Conservation (phyloP, 2,329 filamentous ascomycete genomes). For the Colletotrichum sp. region DNA sequence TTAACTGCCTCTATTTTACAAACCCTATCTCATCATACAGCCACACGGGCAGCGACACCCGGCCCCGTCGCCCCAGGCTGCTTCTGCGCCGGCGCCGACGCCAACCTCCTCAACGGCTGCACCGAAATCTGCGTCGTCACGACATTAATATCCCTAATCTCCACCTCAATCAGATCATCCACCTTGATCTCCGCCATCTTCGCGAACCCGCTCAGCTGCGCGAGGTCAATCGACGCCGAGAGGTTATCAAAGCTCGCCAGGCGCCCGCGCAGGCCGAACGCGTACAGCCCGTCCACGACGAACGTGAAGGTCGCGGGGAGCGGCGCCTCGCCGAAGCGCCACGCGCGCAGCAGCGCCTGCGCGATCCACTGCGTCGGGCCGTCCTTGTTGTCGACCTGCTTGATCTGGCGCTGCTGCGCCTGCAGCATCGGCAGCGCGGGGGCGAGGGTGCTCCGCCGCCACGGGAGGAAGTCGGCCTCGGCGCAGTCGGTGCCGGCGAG, state of each 20-base stretch:
- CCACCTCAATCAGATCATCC: conserved; percentile 62
- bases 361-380: conserved; percentile 60
- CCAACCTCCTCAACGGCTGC: neutral
- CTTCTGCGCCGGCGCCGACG: neutral
- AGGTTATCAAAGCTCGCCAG: conserved; percentile 56
- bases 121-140: conserved; percentile 12
- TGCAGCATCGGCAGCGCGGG: conserved; percentile 55
- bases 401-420: conserved; percentile 57
- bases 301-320: conserved; percentile 56
- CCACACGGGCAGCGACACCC: neutral
- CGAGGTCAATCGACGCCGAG: conserved; percentile 43
- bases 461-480: conserved; percentile 47
- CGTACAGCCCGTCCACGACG: conserved; percentile 44
- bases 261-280: conserved; percentile 41
- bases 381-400: conserved; percentile 44
- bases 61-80: neutral
- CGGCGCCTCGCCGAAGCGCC: conserved; percentile 55
- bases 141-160: conserved; percentile 59
- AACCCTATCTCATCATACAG: neutral
- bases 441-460: conserved; percentile 44
- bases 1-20: neutral
- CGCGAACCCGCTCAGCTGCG: conserved; percentile 40
- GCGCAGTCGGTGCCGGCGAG: conserved; percentile 28
- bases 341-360: conserved; percentile 65
- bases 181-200: conserved; percentile 47